These are phyloP conservation scores for Phytophthora ohioensis DNA, from an alignment of 352 stramenopile species.

Conservation along the genomic window DNA sequence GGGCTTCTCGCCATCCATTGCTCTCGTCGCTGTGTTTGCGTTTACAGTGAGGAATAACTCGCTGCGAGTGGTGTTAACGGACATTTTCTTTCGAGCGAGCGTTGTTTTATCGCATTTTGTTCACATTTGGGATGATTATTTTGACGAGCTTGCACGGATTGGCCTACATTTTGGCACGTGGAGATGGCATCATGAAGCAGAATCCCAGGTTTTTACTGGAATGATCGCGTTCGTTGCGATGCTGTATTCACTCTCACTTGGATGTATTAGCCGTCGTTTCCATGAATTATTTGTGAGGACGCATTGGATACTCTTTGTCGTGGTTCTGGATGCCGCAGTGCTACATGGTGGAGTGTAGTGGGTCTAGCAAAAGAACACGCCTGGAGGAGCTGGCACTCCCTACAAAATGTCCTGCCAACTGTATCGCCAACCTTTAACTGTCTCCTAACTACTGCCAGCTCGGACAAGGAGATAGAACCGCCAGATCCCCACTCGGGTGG, in stretches of 20 bases:
- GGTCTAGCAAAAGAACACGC: too few relatives aligned
- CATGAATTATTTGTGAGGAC: constrained; percentile 55
- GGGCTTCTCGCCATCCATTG: constrained; percentile 32
- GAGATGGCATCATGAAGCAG: not conserved
- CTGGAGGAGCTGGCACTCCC: too few relatives aligned
- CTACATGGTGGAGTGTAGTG: constrained; percentile 39
- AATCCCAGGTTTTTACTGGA: constrained; percentile 19
- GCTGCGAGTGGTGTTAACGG: constrained; percentile 41
- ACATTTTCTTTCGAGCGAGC: constrained; percentile 53
- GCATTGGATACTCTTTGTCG: constrained; percentile 62
- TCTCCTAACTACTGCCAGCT: too few relatives aligned
- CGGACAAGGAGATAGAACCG: too few relatives aligned
- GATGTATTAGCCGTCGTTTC: constrained; percentile 44
- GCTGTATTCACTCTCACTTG: constrained; percentile 43
- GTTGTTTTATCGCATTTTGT: constrained; percentile 59
- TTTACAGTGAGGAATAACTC: constrained; percentile 58
- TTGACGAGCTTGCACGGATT: constrained; percentile 44
- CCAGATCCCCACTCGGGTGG: too few relatives aligned
- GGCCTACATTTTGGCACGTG: constrained; percentile 36
- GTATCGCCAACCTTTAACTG: too few relatives aligned
- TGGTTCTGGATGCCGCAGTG: constrained; percentile 43
- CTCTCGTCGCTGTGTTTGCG: constrained; percentile 42
- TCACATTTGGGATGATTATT: constrained; percentile 43
- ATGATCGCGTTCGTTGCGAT: constrained; percentile 40
- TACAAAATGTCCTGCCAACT: too few relatives aligned